Evolutionary conservation across 345 rosid genomes (phyloP).

Genomic region (Lenwebbia sp.): DNA sequence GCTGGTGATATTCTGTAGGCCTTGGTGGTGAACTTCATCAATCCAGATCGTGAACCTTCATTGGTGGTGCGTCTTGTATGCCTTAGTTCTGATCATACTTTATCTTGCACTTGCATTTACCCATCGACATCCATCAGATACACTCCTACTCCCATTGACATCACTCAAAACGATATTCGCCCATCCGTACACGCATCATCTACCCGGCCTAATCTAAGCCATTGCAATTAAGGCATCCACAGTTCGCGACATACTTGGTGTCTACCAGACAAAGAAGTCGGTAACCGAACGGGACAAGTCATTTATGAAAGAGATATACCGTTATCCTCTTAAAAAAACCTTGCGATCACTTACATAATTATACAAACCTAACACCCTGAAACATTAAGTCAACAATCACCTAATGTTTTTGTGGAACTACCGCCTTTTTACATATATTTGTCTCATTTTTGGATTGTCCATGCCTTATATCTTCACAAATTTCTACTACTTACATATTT

Average conservation of each 20-base stretch:
- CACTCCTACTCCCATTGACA: too few relatives aligned
- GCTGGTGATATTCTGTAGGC: too few relatives aligned
- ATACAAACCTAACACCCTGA: not conserved
- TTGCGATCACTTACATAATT: not conserved
- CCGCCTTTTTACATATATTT: not conserved
- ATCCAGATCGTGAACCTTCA: too few relatives aligned
- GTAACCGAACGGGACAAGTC: not conserved
- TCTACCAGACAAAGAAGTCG: not conserved
- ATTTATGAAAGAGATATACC: not conserved
- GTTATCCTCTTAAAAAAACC: not conserved
- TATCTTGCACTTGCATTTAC: too few relatives aligned
- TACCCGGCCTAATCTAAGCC: not conserved
- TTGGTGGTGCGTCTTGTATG: too few relatives aligned
- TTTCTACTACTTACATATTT: not conserved
- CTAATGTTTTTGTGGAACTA: not conserved
- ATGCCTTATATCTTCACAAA: not conserved
- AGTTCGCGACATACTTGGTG: not conserved
- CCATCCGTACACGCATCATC: too few relatives aligned
- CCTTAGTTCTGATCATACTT: too few relatives aligned
- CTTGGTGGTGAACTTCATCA: too few relatives aligned
- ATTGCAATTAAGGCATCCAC: not conserved
- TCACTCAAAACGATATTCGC: too few relatives aligned
- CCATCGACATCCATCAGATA: too few relatives aligned
- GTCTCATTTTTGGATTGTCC: not conserved
- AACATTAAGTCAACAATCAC: not conserved